phyloP scores from a whole-genome alignment of 139 green algal species.

The Chloropicon primus region DNA sequence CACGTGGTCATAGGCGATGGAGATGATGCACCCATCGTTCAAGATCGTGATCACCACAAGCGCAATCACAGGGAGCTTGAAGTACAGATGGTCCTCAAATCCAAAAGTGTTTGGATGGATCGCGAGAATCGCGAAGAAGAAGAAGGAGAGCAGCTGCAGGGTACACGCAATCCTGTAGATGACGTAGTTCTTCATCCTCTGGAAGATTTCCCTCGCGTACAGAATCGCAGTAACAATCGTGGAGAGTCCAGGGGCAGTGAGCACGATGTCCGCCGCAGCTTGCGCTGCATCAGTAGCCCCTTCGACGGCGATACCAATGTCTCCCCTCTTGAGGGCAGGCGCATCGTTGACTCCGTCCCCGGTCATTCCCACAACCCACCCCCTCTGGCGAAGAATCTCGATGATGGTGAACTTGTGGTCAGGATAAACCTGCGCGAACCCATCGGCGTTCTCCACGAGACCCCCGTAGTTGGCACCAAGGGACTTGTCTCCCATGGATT shows the following conservation, averaged over 20 bases:
- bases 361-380: slow-evolving; percentile 52
- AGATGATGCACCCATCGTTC: slow-evolving; percentile 80
- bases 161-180: slow-evolving; percentile 55
- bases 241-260: slow-evolving; percentile 60
- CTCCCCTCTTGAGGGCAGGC: slow-evolving; percentile 63
- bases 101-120: slow-evolving; percentile 2
- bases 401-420: slow-evolving; percentile 76
- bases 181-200: slow-evolving; percentile 71
- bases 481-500: slow-evolving; percentile 22
- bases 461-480: slow-evolving; percentile 28
- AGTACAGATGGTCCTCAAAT: slow-evolving; percentile 42
- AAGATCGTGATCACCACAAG: slow-evolving; percentile 82
- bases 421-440: slow-evolving; percentile 63
- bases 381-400: slow-evolving; percentile 33
- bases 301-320: slow-evolving; percentile 72
- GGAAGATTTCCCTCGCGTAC: slow-evolving; percentile 59
- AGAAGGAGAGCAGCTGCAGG: slow-evolving; percentile 10
- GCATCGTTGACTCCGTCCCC: slow-evolving; percentile 87
- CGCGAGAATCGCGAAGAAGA: neutral
- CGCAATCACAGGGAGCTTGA: slow-evolving; percentile 69
- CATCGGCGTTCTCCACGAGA: slow-evolving; percentile 52
- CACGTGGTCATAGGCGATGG: slow-evolving; percentile 71
- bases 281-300: slow-evolving; percentile 63
- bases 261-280: slow-evolving; percentile 77
- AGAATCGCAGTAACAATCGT: slow-evolving; percentile 64